Conservation (phyloP, 2,329 filamentous ascomycete species). For the Colletotrichum theobromicola region DNA sequence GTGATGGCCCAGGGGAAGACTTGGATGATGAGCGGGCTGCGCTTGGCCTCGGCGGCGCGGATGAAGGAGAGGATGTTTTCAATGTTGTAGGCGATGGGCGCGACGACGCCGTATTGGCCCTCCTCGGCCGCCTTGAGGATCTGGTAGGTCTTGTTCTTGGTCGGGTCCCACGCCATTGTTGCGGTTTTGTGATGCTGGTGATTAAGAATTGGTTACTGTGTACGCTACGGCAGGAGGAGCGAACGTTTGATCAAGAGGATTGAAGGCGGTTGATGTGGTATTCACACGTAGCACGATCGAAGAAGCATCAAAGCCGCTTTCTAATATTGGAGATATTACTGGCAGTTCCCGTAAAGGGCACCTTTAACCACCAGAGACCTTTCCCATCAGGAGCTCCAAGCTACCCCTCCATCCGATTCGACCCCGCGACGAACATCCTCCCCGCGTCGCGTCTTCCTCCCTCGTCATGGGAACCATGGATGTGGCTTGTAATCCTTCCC, state of each 20-base stretch:
- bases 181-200: neutral
- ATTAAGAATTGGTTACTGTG: neutral
- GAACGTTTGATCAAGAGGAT: neutral
- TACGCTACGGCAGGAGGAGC: neutral
- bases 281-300: neutral
- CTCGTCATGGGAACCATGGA: neutral
- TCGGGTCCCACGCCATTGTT: conserved; percentile 26
- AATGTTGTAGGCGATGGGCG: conserved; percentile 65
- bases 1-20: conserved; percentile 76
- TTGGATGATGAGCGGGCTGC: conserved; percentile 70
- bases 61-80: conserved; percentile 73
- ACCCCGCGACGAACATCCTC: neutral
- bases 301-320: neutral
- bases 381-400: neutral
- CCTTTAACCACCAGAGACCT: neutral
- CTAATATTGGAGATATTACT: neutral
- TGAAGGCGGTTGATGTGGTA: neutral
- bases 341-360: neutral
- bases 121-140: conserved; percentile 59
- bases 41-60: conserved; percentile 69
- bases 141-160: conserved; percentile 28
- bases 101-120: conserved; percentile 59
- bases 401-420: neutral
- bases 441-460: neutral
- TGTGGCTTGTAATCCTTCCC: neutral